Evolutionary conservation across 345 rosid genomes (phyloP).

Genomic region (Balakata baccata): DNA sequence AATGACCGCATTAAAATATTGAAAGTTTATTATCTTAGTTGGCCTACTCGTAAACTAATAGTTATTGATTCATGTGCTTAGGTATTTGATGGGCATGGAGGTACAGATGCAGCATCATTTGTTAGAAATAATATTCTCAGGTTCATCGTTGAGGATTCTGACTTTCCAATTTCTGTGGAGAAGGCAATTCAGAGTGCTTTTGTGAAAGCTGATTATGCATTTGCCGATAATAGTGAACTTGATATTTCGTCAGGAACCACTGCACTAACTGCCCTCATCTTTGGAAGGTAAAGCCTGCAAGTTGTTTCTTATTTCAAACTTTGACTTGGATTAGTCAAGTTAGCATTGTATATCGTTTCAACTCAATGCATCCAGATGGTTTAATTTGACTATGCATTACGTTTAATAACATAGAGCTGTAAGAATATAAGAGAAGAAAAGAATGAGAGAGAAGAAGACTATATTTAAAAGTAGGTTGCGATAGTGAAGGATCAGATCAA

Average conservation of each 20-base stretch:
- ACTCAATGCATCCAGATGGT: background rate
- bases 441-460: background rate
- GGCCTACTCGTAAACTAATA: constrained; percentile 15
- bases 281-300: constrained; percentile 58
- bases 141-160: constrained; percentile 75
- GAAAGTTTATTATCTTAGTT: background rate
- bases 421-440: background rate
- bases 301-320: background rate
- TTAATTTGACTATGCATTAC: background rate
- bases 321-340: background rate
- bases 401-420: background rate
- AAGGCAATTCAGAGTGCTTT: constrained; percentile 79
- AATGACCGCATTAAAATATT: background rate
- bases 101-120: constrained; percentile 85
- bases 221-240: constrained; percentile 78
- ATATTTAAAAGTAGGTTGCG: background rate
- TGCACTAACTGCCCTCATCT: constrained; percentile 70
- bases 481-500: background rate
- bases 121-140: constrained; percentile 65
- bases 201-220: constrained; percentile 80
- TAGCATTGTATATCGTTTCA: background rate
- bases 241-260: constrained; percentile 98
- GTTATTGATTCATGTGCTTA: constrained; percentile 30
- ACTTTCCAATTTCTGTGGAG: constrained; percentile 68
- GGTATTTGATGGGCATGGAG: constrained; percentile 99